Evolutionary conservation across 768 basidiomycete species (phyloP), one percentile per base, ranked within the genome.

Genomic region (Coprinopsis cinerea): DNA sequence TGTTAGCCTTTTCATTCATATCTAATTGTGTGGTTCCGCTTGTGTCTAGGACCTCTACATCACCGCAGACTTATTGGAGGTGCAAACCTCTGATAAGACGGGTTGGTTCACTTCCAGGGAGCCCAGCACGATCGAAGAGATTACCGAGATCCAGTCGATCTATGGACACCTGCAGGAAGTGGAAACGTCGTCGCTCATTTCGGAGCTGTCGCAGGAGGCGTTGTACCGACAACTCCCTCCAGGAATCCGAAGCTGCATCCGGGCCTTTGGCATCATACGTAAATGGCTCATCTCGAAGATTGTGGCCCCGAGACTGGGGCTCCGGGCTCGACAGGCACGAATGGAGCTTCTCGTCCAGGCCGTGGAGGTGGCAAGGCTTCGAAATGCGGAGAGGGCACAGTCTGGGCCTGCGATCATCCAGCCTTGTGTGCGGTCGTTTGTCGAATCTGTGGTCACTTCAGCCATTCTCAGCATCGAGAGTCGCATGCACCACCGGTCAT

Each of bases 271-370:
- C 32, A 82, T 88, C 52, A 70, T 92, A 25, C 82, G 87, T 24
- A 89, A 85, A 66, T 92, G 89, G 88, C 64, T 85, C 2, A 74
- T 89, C 45, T 74, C 82, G 9, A 83, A 82, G 62, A 68, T 92
- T 20, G 77, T 83, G 1, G 75, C 80, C 0, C 77, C 82, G 0
- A 74, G 76, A 28, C 62, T 92, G 22, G 85, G 87, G 4, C 66
- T 82, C 23, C 77, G 78, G 11, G 66, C 64, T 9, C 77, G 90
- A 14, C 85, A 89, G 56, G 70, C 76, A 3, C 77, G 89, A 24
- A 83, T 92, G 75, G 88, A 91, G 50, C 63, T 82, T 34, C 65
- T 86, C 36, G 68, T 92, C 27, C 78, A 76, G 27, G 84, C 81
- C 1, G 76, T 92, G 34, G 90, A 92, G 60, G 73, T 91, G 6